Conservation (phyloP, 2,329 filamentous ascomycete species). For the Macrophomina pseudophaseolina region DNA sequence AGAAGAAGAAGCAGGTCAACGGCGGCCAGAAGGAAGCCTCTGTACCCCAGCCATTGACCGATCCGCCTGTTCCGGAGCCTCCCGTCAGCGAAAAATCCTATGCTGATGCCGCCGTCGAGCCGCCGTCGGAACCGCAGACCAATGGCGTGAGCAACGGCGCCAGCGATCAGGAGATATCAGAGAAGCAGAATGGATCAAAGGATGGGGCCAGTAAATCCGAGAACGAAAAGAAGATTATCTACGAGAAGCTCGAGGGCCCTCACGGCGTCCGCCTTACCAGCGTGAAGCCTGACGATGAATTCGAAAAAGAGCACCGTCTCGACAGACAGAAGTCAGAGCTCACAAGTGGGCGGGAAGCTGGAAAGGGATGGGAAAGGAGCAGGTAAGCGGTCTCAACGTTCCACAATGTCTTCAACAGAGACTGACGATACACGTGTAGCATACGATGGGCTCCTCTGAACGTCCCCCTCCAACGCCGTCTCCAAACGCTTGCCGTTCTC, state of each 20-base stretch:
- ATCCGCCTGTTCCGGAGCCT: slow-evolving; percentile 15
- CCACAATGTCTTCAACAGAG: neutral
- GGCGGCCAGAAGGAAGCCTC: neutral
- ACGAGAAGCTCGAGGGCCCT: slow-evolving; percentile 51
- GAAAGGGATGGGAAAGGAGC: slow-evolving; percentile 58
- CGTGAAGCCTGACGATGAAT: slow-evolving; percentile 47
- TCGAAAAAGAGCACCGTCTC: slow-evolving; percentile 42
- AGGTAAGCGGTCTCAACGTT: slow-evolving; percentile 39
- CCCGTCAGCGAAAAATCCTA: slow-evolving; percentile 43
- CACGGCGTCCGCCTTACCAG: slow-evolving; percentile 54
- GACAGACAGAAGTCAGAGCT: slow-evolving; percentile 48
- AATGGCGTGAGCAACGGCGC: slow-evolving; percentile 13
- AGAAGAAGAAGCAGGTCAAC: slow-evolving; percentile 12
- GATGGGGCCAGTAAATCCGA: slow-evolving; percentile 20
- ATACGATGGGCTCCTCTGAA: slow-evolving; percentile 89
- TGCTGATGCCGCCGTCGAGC: slow-evolving; percentile 38
- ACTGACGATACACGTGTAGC: slow-evolving; percentile 41
- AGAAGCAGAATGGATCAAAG: slow-evolving; percentile 26
- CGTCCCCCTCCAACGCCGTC: slow-evolving; percentile 59
- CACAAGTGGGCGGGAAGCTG: slow-evolving; percentile 58
- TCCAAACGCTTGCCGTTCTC: slow-evolving; percentile 57
- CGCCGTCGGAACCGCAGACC: neutral
- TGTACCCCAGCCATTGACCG: neutral
- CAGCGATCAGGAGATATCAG: neutral
- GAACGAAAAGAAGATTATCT: slow-evolving; percentile 41